A percentile compares a stretch with the other conserved stretches of the same genome.
phyloP scores from a whole-genome alignment of 2,329 filamentous ascomycete species.

The Zymoseptoria crescenta region DNA sequence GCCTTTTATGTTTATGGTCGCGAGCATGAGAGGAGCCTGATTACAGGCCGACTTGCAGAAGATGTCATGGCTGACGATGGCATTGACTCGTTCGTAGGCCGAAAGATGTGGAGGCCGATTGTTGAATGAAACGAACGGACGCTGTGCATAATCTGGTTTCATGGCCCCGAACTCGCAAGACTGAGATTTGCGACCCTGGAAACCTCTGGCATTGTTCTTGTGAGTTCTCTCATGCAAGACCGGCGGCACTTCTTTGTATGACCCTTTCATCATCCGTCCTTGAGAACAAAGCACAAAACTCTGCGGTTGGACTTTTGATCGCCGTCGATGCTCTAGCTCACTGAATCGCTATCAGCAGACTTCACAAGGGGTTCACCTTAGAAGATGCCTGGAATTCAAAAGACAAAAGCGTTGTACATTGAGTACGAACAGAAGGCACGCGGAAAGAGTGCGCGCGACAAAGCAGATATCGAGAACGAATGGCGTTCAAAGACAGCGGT shows the following conservation, averaged over 20 bases:
- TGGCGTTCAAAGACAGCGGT: too few species aligned
- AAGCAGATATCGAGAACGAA: too few species aligned
- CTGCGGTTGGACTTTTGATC: too few species aligned
- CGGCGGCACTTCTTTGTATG: neutral
- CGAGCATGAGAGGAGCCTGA: constrained; percentile 56
- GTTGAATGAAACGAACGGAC: constrained; percentile 20
- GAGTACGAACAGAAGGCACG: too few species aligned
- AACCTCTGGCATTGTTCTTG: neutral
- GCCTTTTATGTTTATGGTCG: constrained; percentile 56
- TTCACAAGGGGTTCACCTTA: too few species aligned
- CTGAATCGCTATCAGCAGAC: too few species aligned
- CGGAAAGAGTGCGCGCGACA: too few species aligned
- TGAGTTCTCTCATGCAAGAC: neutral
- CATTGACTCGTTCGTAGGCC: constrained; percentile 48
- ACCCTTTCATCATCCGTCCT: neutral
- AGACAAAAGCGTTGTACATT: too few species aligned
- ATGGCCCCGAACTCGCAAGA: neutral
- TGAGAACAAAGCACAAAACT: too few species aligned
- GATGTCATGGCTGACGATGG: constrained; percentile 57
- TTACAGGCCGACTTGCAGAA: constrained; percentile 53
- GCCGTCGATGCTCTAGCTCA: too few species aligned
- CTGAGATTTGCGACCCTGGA: neutral
- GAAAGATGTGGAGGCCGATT: constrained; percentile 52
- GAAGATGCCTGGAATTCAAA: too few species aligned
- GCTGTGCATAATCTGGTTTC: neutral